A percentile compares a stretch with the other conserved stretches of the same genome.
phyloP scores from a whole-genome alignment of 169 alveolate species.

The Eimeria necatrix region DNA sequence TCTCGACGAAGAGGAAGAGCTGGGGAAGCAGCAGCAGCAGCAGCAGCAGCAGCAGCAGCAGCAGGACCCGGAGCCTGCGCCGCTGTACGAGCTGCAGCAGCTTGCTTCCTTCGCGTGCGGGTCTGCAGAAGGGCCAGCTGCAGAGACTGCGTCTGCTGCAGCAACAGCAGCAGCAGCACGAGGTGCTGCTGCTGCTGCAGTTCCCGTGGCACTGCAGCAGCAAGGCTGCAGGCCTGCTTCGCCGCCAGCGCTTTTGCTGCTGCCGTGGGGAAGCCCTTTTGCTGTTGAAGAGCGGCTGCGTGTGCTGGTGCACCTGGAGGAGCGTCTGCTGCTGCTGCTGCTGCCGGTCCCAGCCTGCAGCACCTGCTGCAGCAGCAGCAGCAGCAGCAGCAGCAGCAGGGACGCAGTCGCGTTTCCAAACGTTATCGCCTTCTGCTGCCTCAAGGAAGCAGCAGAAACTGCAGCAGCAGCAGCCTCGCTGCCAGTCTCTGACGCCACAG shows the following conservation, averaged over 20 bases:
- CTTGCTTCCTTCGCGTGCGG: background rate
- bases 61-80: background rate
- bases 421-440: background rate
- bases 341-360: background rate
- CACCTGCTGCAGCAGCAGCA: conserved; percentile 13
- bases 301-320: background rate
- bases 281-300: background rate
- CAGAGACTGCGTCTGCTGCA: background rate
- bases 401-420: background rate
- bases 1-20: background rate
- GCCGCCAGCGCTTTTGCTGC: background rate
- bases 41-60: too few relatives aligned
- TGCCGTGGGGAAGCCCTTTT: background rate
- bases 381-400: background rate
- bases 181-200: background rate
- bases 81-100: background rate
- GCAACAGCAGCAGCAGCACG: conserved; percentile 5
- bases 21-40: too few relatives aligned
- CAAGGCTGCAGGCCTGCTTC: background rate
- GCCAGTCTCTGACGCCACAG: too few relatives aligned
- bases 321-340: conserved; percentile 8
- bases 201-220: conserved; percentile 12
- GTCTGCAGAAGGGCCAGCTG: background rate
- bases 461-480: conserved; percentile 23
- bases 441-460: background rate